Conservation (phyloP, 495 filamentous ascomycete genomes). For the Haplographium delicatum region DNA sequence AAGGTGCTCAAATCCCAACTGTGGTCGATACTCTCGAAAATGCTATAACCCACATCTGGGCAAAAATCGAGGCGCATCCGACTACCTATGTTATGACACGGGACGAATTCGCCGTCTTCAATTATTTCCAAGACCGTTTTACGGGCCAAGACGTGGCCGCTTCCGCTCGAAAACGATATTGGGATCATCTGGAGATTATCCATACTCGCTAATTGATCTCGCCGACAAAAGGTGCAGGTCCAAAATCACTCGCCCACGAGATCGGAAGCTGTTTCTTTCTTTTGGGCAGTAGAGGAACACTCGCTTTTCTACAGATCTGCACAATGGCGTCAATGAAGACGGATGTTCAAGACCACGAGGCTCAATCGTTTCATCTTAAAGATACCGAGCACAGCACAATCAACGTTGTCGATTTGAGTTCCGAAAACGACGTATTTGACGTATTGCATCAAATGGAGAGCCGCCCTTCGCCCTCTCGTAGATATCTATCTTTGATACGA, state of each 20-base stretch:
- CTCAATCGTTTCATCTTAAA: background rate
- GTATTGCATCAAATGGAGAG: too few relatives aligned
- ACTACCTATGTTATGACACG: conserved; percentile 59
- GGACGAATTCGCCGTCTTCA: conserved; percentile 76
- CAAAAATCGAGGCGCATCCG: conserved; percentile 51
- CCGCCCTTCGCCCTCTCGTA: too few relatives aligned
- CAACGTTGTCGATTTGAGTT: too few relatives aligned
- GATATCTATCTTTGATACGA: too few relatives aligned
- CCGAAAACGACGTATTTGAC: too few relatives aligned
- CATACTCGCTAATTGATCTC: too few relatives aligned
- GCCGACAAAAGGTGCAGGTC: too few relatives aligned
- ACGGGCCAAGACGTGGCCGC: conserved; percentile 35
- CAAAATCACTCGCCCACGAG: too few relatives aligned
- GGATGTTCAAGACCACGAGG: background rate
- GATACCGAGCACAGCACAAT: background rate
- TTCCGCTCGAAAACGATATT: conserved; percentile 43
- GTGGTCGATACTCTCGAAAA: conserved; percentile 49
- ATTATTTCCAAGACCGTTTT: conserved; percentile 62
- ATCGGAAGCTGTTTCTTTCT: too few relatives aligned
- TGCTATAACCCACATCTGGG: conserved; percentile 57
- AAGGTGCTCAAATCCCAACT: conserved; percentile 46
- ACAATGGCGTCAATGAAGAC: background rate
- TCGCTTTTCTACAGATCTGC: background rate
- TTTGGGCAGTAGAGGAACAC: too few relatives aligned
- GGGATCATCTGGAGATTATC: conserved; percentile 34